phyloP scores from a whole-genome alignment of 306 rosid species.

The Betula pendula region DNA sequence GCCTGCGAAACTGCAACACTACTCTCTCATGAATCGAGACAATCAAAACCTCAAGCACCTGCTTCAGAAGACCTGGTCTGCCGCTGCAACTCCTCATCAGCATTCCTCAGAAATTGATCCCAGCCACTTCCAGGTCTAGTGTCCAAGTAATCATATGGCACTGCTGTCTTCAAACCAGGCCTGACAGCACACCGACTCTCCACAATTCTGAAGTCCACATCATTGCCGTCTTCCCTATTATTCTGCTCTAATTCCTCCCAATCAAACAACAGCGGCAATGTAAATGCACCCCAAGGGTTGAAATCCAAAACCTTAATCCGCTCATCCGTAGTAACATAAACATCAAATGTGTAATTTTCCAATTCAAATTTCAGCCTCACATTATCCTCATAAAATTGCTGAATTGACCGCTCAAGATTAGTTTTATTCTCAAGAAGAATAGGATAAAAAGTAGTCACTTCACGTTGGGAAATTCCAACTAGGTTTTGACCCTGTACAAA shows the following conservation, averaged over 20 bases:
- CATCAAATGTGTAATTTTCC: constrained; percentile 68
- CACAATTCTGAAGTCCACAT: constrained; percentile 59
- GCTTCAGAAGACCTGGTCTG: constrained; percentile 52
- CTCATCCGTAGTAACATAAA: constrained; percentile 52
- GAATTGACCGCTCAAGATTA: constrained; percentile 31
- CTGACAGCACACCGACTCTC: constrained; percentile 69
- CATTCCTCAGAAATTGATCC: constrained; percentile 79
- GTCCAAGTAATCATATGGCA: constrained; percentile 81
- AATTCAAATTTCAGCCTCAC: constrained; percentile 52
- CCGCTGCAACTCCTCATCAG: constrained; percentile 50
- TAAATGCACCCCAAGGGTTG: constrained; percentile 77
- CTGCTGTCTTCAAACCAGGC: constrained; percentile 82
- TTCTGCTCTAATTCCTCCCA: constrained; percentile 71
- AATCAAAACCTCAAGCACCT: constrained; percentile 43
- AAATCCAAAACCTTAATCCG: constrained; percentile 73
- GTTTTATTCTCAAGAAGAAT: constrained; percentile 45
- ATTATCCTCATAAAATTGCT: constrained; percentile 40
- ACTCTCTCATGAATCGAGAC: background rate
- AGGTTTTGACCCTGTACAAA: constrained; percentile 48
- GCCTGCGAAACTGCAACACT: background rate
- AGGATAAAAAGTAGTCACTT: constrained; percentile 78
- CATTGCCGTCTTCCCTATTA: constrained; percentile 27
- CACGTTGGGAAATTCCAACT: constrained; percentile 70
- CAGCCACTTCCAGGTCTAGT: constrained; percentile 74
- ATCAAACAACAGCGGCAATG: constrained; percentile 64